Percentiles rank a stretch among this genome's conserved stretches.
phyloP scores from a whole-genome alignment of 1,284 basidiomycete species.

The Polyporus tsugae region DNA sequence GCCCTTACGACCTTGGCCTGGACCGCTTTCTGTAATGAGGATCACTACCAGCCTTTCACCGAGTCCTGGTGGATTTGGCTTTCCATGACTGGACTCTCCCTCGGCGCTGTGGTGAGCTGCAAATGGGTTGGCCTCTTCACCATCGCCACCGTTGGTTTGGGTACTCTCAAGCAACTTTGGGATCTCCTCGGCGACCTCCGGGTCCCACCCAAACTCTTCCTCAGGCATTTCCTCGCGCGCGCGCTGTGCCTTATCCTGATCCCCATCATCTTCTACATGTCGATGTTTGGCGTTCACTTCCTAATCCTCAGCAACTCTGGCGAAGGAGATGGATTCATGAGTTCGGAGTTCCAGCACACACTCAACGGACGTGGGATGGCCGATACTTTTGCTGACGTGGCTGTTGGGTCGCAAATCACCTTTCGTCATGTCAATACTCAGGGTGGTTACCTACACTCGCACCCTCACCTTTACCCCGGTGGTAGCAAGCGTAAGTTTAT shows the following conservation, averaged over 20 bases:
- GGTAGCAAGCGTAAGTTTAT: slow-evolving; percentile 79
- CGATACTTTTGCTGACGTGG: slow-evolving; percentile 93
- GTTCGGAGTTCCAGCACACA: slow-evolving; percentile 97
- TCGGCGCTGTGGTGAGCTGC: slow-evolving; percentile 93
- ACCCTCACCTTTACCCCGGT: slow-evolving; percentile 87
- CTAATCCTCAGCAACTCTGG: slow-evolving; percentile 88
- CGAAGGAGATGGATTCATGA: slow-evolving; percentile 99
- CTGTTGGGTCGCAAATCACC: slow-evolving; percentile 84
- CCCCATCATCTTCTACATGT: slow-evolving; percentile 91
- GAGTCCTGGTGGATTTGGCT: slow-evolving; percentile 94
- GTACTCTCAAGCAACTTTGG: slow-evolving; percentile 92
- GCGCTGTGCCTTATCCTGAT: slow-evolving; percentile 89
- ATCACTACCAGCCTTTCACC: slow-evolving; percentile 85
- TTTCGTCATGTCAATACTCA: slow-evolving; percentile 96
- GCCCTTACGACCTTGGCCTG: slow-evolving; percentile 89
- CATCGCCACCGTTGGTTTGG: slow-evolving; percentile 92
- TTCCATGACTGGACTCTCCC: slow-evolving; percentile 84
- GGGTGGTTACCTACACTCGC: slow-evolving; percentile 98
- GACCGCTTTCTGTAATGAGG: slow-evolving; percentile 92
- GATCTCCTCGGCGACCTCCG: slow-evolving; percentile 87
- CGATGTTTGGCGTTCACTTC: slow-evolving; percentile 96
- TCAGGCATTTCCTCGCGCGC: slow-evolving; percentile 88
- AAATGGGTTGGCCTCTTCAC: slow-evolving; percentile 99
- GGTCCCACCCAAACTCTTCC: slow-evolving; percentile 79
- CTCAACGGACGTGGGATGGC: slow-evolving; percentile 91